Evolutionary conservation across 371 early-diverging fungal genomes (phyloP).

Genomic region (Umbelopsis sp.): DNA sequence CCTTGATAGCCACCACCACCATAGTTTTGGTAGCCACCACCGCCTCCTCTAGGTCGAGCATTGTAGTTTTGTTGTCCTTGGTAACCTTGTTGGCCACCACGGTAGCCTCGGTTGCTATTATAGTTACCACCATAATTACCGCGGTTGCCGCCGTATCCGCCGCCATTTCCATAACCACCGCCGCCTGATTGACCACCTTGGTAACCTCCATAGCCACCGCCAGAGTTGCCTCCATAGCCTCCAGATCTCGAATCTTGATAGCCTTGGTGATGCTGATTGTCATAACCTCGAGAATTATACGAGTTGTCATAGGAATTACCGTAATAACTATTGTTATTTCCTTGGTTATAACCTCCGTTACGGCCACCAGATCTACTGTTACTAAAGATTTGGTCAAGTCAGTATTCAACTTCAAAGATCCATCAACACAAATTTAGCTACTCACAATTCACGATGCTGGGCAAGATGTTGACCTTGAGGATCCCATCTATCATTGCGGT

Average conservation of each 20-base stretch:
- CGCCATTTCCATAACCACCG: slow-evolving; percentile 20
- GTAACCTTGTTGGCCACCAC: slow-evolving; percentile 7
- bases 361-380: slow-evolving; percentile 23
- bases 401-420: not conserved
- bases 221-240: slow-evolving; percentile 26
- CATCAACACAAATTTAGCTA: slow-evolving; percentile 9
- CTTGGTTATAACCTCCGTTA: slow-evolving; percentile 37
- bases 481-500: slow-evolving; percentile 43
- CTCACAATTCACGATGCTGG: slow-evolving; percentile 49
- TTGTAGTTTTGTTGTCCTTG: slow-evolving; percentile 14
- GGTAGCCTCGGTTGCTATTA: slow-evolving; percentile 6
- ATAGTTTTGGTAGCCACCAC: slow-evolving; percentile 23
- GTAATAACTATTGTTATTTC: slow-evolving; percentile 27
- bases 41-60: slow-evolving; percentile 17
- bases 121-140: slow-evolving; percentile 18
- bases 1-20: slow-evolving; percentile 28
- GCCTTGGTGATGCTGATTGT: not conserved
- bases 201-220: slow-evolving; percentile 34
- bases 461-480: slow-evolving; percentile 51
- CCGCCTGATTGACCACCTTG: slow-evolving; percentile 32
- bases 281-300: not conserved
- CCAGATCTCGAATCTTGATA: slow-evolving; percentile 14
- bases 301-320: slow-evolving; percentile 25
- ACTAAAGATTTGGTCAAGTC: slow-evolving; percentile 13
- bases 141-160: not conserved